Evolutionary conservation across 495 filamentous ascomycete genomes (phyloP), one percentile per base, ranked within the genome.

Genomic region (Neurospora sp.): DNA sequence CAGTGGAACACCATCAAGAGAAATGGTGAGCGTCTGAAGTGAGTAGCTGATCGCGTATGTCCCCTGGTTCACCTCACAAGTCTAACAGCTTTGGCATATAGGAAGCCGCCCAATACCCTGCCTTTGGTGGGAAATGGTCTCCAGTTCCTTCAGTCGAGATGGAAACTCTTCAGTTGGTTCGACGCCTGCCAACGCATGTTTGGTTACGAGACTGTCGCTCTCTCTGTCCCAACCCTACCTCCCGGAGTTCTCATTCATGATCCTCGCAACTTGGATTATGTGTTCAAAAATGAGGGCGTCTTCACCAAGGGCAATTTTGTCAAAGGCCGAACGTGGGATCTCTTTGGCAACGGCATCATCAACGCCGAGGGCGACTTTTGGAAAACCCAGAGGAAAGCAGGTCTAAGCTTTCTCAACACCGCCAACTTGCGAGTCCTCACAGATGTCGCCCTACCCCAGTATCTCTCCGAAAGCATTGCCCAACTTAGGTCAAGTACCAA

Each of bases 331-430:
- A 86, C 87, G 0, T 87, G 86, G 86, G 88, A 89, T 75, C 78
- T 90, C 1, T 90, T 90, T 70, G 85, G 88, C 0, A 84, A 87
- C 69, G 88, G 88, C 12, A 90, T 90, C 75, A 89, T 90, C 73
- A 90, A 89, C 74, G 85, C 85, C 22, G 88, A 90, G 71, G 88
- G 88, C 12, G 87, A 88, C 17, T 74, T 89, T 44, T 89, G 88
- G 88, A 88, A 84, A 72, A 79, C 84, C 1, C 88, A 90, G 75
- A 80, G 88, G 39, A 89, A 89, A 76, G 88, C 88, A 40, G 88
- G 88, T 2, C 75, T 87, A 17, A 79, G 84, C 16, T 89, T 89
- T 73, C 86, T 90, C 72, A 90, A 79, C 75, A 82, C 82, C 37
- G 77, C 87, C 68, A 89, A 89, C 70, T 75, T 89, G 10, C 82